Evolutionary conservation across 2,329 filamentous ascomycete species (phyloP).

Genomic region (Trichophyton rubrum): DNA sequence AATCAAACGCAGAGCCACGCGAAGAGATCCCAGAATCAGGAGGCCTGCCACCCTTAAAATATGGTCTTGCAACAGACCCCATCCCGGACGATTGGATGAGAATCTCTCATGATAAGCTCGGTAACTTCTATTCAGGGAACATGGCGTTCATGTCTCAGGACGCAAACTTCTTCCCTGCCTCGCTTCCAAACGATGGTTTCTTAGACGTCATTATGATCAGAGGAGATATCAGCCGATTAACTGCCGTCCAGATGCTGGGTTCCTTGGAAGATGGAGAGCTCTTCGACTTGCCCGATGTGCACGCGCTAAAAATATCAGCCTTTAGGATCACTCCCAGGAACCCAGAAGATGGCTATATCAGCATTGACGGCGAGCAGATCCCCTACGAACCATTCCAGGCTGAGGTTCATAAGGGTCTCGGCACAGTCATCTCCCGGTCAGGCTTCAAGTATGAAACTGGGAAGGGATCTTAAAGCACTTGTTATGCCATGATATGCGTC

Average conservation of each 20-base stretch:
- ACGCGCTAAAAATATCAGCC: conserved; percentile 73
- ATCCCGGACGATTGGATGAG: conserved; percentile 67
- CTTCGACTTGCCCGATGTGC: conserved; percentile 66
- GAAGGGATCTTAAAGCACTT: background rate
- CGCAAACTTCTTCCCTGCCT: conserved; percentile 67
- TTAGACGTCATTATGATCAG: conserved; percentile 75
- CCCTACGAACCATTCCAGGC: conserved; percentile 85
- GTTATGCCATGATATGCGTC: conserved; percentile 13
- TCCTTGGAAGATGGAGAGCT: conserved; percentile 61
- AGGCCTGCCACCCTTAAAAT: conserved; percentile 61
- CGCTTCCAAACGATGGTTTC: conserved; percentile 69
- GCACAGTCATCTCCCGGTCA: conserved; percentile 68
- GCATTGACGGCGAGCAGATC: conserved; percentile 80
- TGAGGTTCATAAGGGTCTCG: conserved; percentile 72
- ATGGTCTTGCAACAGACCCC: conserved; percentile 66
- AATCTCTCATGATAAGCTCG: conserved; percentile 61
- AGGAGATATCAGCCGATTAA: conserved; percentile 56
- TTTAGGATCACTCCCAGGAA: conserved; percentile 71
- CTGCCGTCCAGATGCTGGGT: conserved; percentile 56
- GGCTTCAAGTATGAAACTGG: conserved; percentile 55
- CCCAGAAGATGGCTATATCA: conserved; percentile 67
- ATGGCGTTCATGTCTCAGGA: conserved; percentile 87
- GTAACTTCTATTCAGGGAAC: conserved; percentile 90
- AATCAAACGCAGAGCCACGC: conserved; percentile 17
- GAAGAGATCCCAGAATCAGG: conserved; percentile 31